A percentile compares a stretch with the other conserved stretches of the same genome.
Conservation (phyloP, 495 filamentous ascomycete species). For the Bacidia rubella region DNA sequence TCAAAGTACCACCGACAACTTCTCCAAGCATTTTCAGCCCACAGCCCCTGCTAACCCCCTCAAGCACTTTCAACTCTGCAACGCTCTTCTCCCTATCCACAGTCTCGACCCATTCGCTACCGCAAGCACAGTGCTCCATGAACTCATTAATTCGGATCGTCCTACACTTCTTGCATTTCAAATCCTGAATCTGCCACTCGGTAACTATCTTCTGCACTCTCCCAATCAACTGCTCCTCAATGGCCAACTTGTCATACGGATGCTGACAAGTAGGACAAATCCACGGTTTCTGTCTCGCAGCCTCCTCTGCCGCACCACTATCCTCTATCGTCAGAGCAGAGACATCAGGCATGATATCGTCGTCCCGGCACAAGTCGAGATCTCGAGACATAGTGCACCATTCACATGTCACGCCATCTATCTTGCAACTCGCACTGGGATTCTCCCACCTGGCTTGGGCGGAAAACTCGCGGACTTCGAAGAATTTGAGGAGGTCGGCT, state of each 20-base stretch:
- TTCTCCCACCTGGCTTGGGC: slow-evolving; percentile 76
- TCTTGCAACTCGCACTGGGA: slow-evolving; percentile 58
- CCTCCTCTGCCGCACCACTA: slow-evolving; percentile 20
- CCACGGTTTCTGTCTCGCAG: slow-evolving; percentile 43
- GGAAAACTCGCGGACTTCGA: slow-evolving; percentile 90
- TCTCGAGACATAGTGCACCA: slow-evolving; percentile 80
- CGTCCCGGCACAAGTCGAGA: slow-evolving; percentile 89
- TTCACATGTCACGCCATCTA: slow-evolving; percentile 68
- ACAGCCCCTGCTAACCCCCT: slow-evolving; percentile 63
- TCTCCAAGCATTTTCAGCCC: slow-evolving; percentile 64
- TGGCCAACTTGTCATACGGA: slow-evolving; percentile 57
- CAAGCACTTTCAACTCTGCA: slow-evolving; percentile 51
- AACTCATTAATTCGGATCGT: slow-evolving; percentile 68
- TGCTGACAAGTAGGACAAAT: slow-evolving; percentile 63
- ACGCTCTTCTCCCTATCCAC: slow-evolving; percentile 55
- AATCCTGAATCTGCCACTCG: slow-evolving; percentile 79
- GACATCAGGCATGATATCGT: slow-evolving; percentile 54
- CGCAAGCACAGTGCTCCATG: slow-evolving; percentile 91
- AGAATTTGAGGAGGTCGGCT: slow-evolving; percentile 75
- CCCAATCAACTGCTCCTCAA: slow-evolving; percentile 74
- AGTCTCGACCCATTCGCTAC: slow-evolving; percentile 65
- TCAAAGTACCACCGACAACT: slow-evolving; percentile 52
- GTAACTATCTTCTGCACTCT: slow-evolving; percentile 60
- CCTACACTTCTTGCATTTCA: slow-evolving; percentile 57
- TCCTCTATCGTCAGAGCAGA: slow-evolving; percentile 11